Conservation (phyloP, 805 yeast species). For the Lipomyces starkeyi region DNA sequence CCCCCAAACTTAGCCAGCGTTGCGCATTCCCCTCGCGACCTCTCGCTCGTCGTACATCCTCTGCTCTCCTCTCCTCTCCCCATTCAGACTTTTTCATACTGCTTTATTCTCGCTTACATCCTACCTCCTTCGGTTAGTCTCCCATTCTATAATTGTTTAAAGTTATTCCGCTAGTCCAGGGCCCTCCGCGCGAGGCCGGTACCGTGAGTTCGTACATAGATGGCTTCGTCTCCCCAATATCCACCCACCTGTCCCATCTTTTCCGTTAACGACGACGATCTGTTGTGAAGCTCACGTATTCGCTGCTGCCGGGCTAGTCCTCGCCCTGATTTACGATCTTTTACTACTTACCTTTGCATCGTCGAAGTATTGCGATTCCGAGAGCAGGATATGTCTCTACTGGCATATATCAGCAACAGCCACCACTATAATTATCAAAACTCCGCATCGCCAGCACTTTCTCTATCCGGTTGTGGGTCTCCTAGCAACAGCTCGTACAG, state of each 20-base stretch:
- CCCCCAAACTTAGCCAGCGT: neutral
- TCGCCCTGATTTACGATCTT: too few relatives aligned
- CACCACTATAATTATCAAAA: neutral
- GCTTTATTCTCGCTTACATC: conserved; percentile 1
- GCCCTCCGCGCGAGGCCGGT: neutral
- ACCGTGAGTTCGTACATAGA: neutral
- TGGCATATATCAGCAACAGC: neutral
- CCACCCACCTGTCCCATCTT: neutral
- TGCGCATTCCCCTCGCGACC: neutral
- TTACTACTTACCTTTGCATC: neutral
- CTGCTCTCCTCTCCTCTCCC: neutral
- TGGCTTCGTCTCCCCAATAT: conserved; percentile 4
- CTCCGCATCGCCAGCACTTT: neutral
- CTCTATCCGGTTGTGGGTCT: too few relatives aligned
- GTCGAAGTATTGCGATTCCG: neutral
- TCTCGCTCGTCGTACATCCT: neutral
- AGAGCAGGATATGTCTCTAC: conserved; percentile 2
- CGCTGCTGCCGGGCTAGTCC: conserved; percentile 10
- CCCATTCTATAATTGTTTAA: neutral
- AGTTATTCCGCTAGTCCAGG: neutral
- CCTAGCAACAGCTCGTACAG: neutral
- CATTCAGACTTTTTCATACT: neutral
- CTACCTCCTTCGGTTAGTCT: neutral
- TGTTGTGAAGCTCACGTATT: neutral
- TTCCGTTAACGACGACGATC: conserved; percentile 8